These are phyloP conservation scores for Globisporangium perplexum DNA, from an alignment of 352 stramenopile species.

Conservation along the genomic window DNA sequence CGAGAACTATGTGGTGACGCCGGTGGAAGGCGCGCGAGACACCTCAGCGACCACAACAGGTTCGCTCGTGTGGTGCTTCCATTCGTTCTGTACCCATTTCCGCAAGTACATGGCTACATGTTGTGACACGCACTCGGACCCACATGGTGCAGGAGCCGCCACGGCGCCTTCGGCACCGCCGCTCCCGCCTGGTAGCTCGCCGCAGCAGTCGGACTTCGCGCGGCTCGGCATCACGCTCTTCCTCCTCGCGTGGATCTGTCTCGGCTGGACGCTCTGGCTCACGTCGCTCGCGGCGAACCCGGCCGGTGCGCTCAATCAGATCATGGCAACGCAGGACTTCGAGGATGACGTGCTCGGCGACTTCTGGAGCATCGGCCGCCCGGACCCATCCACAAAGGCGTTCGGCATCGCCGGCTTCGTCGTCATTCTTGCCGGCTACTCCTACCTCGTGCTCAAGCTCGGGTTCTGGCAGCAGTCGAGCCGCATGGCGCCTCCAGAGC, in stretches of 20 bases:
- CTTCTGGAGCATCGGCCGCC: slow-evolving; percentile 8
- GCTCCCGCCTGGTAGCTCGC: too few species aligned
- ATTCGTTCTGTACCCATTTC: neutral
- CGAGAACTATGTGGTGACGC: neutral
- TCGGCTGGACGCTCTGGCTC: slow-evolving; percentile 15
- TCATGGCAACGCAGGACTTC: slow-evolving; percentile 4
- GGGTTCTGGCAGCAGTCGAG: slow-evolving; percentile 10
- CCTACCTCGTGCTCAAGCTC: slow-evolving; percentile 10
- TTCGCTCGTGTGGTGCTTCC: too few species aligned
- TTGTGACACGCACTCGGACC: neutral
- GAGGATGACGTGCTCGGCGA: slow-evolving; percentile 1
- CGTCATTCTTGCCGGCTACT: slow-evolving; percentile 4
- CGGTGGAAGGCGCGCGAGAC: neutral
- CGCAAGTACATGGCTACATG: neutral
- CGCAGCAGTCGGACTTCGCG: slow-evolving; percentile 8
- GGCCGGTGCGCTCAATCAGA: slow-evolving; percentile 1
- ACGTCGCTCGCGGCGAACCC: slow-evolving; percentile 5
- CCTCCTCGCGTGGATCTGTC: slow-evolving; percentile 7
- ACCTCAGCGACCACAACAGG: neutral
- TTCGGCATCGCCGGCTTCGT: slow-evolving; percentile 6
- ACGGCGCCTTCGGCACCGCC: too few species aligned
- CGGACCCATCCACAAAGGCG: neutral
- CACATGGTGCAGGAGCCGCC: too few species aligned
- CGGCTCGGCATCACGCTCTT: slow-evolving; percentile 11
- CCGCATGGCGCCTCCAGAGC: slow-evolving; percentile 1